A percentile compares a stretch with the other conserved stretches of the same genome.
These are phyloP conservation scores for Miscanthus lutarioriparius DNA, from an alignment of 176 grass and related monocot species.

Conservation along the genomic window DNA sequence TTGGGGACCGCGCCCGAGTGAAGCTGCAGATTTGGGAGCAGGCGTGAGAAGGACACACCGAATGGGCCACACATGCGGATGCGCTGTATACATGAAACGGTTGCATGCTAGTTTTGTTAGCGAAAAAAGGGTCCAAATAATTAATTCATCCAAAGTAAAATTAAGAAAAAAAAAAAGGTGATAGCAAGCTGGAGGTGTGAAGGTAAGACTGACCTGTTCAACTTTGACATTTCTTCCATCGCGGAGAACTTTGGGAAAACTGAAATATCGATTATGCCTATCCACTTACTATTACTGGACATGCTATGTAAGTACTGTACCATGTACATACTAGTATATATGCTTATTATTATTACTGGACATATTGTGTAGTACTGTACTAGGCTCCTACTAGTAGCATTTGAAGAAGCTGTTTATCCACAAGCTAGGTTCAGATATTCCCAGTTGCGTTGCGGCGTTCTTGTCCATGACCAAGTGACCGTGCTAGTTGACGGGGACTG, in stretches of 20 bases:
- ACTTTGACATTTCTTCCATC: background rate
- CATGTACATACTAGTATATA: too few species aligned
- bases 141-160: background rate
- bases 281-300: too few species aligned
- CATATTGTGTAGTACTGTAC: too few species aligned
- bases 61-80: background rate
- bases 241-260: background rate
- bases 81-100: too few species aligned
- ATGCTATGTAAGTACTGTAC: too few species aligned
- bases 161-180: background rate
- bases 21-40: conserved; percentile 3
- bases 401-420: background rate
- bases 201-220: background rate
- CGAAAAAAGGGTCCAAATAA: background rate
- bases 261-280: background rate
- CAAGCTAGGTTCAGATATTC: background rate
- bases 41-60: background rate
- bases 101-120: background rate
- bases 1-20: background rate
- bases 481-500: background rate
- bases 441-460: background rate
- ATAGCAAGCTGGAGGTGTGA: background rate
- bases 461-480: background rate
- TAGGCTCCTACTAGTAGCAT: background rate
- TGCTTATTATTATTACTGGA: too few species aligned